phyloP scores from a whole-genome alignment of 306 rosid species.

The Prunus persica region DNA sequence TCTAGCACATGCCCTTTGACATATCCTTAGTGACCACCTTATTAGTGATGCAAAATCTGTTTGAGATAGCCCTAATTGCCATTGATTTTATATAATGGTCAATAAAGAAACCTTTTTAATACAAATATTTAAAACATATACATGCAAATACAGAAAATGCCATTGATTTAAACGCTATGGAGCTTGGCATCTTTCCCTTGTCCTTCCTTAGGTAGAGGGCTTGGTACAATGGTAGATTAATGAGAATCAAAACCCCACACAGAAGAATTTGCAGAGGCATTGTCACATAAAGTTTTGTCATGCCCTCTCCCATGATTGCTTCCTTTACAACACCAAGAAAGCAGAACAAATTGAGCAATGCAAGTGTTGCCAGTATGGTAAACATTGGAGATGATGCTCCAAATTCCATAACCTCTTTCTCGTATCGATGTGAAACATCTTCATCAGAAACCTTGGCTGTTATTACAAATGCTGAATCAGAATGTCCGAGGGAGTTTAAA shows the following conservation, averaged over 20 bases:
- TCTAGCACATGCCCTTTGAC: too few relatives aligned
- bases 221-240: slow-evolving; percentile 64
- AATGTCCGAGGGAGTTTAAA: slow-evolving; percentile 43
- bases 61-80: too few relatives aligned
- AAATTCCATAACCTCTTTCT: slow-evolving; percentile 80
- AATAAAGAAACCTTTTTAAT: background rate
- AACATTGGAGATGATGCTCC: slow-evolving; percentile 75
- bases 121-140: background rate
- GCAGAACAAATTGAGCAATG: slow-evolving; percentile 60
- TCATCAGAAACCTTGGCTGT: slow-evolving; percentile 66
- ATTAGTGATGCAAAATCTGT: too few relatives aligned
- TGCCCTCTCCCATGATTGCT: slow-evolving; percentile 32
- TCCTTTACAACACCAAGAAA: slow-evolving; percentile 45
- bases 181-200: slow-evolving; percentile 59
- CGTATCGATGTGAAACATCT: slow-evolving; percentile 48
- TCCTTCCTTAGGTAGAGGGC: slow-evolving; percentile 77
- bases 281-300: slow-evolving; percentile 23
- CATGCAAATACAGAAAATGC: slow-evolving; percentile 30
- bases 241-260: slow-evolving; percentile 52
- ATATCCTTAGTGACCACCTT: too few relatives aligned
- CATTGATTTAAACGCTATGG: slow-evolving; percentile 49
- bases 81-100: background rate
- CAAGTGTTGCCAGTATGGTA: slow-evolving; percentile 52
- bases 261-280: slow-evolving; percentile 56
- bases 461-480: slow-evolving; percentile 47